Evolutionary conservation across 139 green algal genomes (phyloP).

Genomic region (Haematococcus sp.): DNA sequence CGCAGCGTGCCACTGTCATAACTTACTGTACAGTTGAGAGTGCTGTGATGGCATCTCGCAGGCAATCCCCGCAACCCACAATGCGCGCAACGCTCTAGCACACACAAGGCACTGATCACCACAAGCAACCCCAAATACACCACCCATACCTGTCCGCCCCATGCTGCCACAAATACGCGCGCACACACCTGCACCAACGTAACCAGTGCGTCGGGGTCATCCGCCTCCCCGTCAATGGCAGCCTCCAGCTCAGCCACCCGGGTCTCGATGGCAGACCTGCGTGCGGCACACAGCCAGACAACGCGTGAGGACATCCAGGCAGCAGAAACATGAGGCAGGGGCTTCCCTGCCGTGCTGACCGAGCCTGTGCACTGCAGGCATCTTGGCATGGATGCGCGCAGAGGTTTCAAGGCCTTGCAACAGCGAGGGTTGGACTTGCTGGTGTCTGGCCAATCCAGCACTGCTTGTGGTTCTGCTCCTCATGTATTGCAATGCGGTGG

Average conservation of each 20-base stretch:
- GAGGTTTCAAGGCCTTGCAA: background rate
- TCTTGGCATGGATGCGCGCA: background rate
- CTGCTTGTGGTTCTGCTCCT: background rate
- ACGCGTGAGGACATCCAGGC: background rate
- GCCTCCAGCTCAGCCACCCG: slow-evolving; percentile 29
- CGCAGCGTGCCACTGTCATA: no score
- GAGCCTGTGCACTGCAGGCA: background rate
- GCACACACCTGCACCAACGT: background rate
- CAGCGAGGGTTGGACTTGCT: no score
- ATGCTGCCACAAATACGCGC: no score
- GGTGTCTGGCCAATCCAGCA: background rate
- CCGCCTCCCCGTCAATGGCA: slow-evolving; percentile 17
- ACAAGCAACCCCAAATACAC: no score
- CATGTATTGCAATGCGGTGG: background rate
- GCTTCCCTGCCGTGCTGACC: background rate
- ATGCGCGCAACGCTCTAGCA: no score
- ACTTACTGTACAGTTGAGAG: no score
- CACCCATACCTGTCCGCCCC: no score
- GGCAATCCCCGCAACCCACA: no score
- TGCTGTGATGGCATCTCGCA: no score
- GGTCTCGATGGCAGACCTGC: background rate
- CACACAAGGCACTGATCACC: no score
- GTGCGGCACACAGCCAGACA: no score
- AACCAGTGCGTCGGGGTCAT: slow-evolving; percentile 11
- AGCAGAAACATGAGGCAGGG: background rate